phyloP scores from a whole-genome alignment of 2,329 filamentous ascomycete species.

The Ambrosiella beaveri region DNA sequence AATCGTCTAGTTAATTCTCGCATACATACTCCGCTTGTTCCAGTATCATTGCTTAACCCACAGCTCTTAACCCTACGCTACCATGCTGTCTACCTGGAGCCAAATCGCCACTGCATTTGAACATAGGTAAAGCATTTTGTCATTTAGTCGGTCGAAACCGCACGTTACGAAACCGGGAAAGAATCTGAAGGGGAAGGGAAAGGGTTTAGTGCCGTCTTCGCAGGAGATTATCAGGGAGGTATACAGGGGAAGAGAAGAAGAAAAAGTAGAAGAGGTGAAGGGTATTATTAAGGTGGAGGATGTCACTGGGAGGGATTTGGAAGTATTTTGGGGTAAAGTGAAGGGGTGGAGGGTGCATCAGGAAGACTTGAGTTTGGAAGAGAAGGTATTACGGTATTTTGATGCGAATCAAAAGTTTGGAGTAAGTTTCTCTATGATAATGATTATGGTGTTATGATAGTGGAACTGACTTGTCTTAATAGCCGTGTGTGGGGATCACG shows the following conservation, averaged over 20 bases:
- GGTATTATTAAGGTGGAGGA: neutral
- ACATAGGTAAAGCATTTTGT: neutral
- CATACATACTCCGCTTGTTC: too few species aligned
- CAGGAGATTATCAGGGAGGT: neutral
- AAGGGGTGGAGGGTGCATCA: conserved; percentile 57
- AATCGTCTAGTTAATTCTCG: too few species aligned
- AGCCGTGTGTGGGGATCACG: conserved; percentile 79
- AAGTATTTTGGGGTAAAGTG: neutral
- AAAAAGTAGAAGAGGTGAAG: neutral
- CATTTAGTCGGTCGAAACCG: neutral
- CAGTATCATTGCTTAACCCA: too few species aligned
- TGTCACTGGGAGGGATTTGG: conserved; percentile 13
- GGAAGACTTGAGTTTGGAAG: conserved; percentile 48
- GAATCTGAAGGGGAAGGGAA: neutral
- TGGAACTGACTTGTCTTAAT: neutral
- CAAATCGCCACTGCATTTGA: neutral
- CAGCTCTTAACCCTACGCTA: neutral
- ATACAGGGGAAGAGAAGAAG: neutral
- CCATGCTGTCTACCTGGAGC: neutral
- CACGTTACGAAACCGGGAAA: neutral
- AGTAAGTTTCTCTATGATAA: conserved; percentile 37
- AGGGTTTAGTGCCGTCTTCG: neutral
- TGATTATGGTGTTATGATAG: neutral
- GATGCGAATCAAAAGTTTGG: conserved; percentile 86
- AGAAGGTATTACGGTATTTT: conserved; percentile 83